Evolutionary conservation across 495 filamentous ascomycete genomes (phyloP).

Genomic region (Collariella sp.): DNA sequence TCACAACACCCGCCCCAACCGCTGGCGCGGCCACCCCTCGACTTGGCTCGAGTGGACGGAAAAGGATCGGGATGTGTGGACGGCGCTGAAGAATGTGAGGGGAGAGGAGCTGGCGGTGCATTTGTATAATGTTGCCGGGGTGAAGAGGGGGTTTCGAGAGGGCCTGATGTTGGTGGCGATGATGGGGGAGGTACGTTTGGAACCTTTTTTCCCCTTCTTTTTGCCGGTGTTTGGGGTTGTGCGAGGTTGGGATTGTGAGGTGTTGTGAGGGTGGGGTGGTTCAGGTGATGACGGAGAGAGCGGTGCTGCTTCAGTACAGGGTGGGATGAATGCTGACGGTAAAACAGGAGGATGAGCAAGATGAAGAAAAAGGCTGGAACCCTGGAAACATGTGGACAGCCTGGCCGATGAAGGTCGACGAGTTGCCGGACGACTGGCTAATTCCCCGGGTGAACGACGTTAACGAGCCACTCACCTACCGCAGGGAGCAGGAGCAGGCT

Average conservation of each 20-base stretch:
- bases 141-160: conserved; percentile 42
- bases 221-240: no score
- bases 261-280: no score
- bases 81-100: conserved; percentile 47
- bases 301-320: no score
- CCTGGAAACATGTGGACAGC: conserved; percentile 59
- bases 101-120: conserved; percentile 61
- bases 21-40: conserved; percentile 45
- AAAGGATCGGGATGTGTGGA: conserved; percentile 48
- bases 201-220: no score
- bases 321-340: no score
- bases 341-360: no score
- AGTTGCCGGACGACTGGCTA: conserved; percentile 49
- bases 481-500: conserved; percentile 28
- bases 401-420: conserved; percentile 58
- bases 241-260: no score
- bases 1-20: conserved; percentile 37
- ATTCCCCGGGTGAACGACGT: conserved; percentile 28
- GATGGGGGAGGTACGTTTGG: no score
- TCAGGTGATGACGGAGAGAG: no score
- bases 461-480: conserved; percentile 41
- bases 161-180: neutral
- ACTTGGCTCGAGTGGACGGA: conserved; percentile 55
- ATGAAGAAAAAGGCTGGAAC: conserved; percentile 10
- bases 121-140: conserved; percentile 62